Base-by-base conservation (phyloP, 2,329 filamentous ascomycete species). In the Chaetomium strumarium region DNA sequence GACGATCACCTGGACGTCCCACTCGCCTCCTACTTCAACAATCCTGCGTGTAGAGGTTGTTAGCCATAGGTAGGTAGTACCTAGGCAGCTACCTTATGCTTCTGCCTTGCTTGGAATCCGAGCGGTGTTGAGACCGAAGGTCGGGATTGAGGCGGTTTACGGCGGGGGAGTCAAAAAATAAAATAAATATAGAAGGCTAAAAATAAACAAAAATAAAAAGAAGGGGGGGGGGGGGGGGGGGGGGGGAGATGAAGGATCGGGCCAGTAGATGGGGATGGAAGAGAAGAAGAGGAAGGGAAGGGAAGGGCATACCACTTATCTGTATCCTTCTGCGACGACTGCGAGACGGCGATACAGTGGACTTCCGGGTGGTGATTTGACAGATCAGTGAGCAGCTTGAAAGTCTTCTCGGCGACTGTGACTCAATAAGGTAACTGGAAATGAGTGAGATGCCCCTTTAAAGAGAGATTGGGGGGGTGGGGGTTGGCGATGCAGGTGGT, bases 401-500 rank as follows among this genome's bases (percentile, higher is more conserved):
- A 86, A 12, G 77, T 78, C 66, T 86, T 86, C 64, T 87, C 84
- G 13, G 84, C 83, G 66, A 87, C 84, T 86, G 52, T 3, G 8
- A 13, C 16, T 37, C n/a, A 13, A 14, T 14, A 14, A n/a, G 34
- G 14, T 14, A n/a, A 14, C n/a, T 6, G 8, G 8, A 41, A 6
- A 20, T 29, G 12, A 24, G 17, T 13, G 34, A 37, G n/a, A 24
- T 24, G 24, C 24, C 34, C 16, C 34, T 17, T 14, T 19, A 20
- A 45, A 47, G 14, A 14, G 48, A 8, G 42, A 24, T 33, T n/a
- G n/a, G n/a, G n/a, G n/a, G n/a, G n/a, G n/a, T n/a, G n/a, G n/a
- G n/a, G n/a, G n/a, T n/a, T n/a, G n/a, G 34, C 43, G 39, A 51
- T 19, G 44, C 24, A 24, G 49, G 24, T 24, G 24, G 24, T 24